Percentiles rank a stretch among this genome's conserved stretches.
phyloP scores from a whole-genome alignment of 768 basidiomycete species.

The Sporobolomyces phaffii region DNA sequence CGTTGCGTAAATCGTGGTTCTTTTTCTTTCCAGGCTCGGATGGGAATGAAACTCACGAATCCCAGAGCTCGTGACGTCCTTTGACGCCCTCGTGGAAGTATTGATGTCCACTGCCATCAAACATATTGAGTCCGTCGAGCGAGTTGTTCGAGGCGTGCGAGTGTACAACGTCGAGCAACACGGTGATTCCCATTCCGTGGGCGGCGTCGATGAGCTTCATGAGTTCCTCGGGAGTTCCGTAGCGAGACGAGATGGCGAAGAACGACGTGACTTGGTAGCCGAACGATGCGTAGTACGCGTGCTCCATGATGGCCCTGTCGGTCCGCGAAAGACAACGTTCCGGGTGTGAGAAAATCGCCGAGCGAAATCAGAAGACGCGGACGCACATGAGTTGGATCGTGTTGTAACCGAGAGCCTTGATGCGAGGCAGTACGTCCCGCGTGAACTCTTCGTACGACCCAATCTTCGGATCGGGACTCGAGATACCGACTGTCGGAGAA shows the following conservation, averaged over 20 bases:
- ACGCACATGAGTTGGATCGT: conserved; percentile 96
- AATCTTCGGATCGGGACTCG: conserved; percentile 75
- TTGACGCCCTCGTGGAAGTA: conserved; percentile 93
- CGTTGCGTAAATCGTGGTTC: too few relatives aligned
- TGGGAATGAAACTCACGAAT: conserved; percentile 60
- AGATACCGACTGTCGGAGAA: conserved; percentile 69
- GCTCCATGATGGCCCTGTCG: conserved; percentile 85
- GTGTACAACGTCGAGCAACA: conserved; percentile 93
- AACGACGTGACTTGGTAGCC: conserved; percentile 97
- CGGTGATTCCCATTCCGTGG: conserved; percentile 83
- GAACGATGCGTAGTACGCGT: conserved; percentile 55
- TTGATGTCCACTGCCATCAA: conserved; percentile 93
- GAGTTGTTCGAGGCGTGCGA: conserved; percentile 98
- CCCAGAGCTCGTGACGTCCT: conserved; percentile 94
- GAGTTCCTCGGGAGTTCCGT: conserved; percentile 84
- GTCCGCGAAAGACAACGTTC: conserved; percentile 55
- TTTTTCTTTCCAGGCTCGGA: too few relatives aligned
- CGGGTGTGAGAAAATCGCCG: neutral
- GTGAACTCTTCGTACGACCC: conserved; percentile 97
- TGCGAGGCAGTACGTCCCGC: conserved; percentile 70
- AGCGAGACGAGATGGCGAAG: conserved; percentile 95
- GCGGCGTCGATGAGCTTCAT: conserved; percentile 93
- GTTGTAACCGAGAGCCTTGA: conserved; percentile 89
- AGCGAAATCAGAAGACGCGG: conserved; percentile 57
- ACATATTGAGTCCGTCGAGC: conserved; percentile 86